A percentile compares a stretch with the other conserved stretches of the same genome.
Evolutionary conservation across 345 rosid genomes (phyloP).

Genomic region (Eucalyptus grandis): DNA sequence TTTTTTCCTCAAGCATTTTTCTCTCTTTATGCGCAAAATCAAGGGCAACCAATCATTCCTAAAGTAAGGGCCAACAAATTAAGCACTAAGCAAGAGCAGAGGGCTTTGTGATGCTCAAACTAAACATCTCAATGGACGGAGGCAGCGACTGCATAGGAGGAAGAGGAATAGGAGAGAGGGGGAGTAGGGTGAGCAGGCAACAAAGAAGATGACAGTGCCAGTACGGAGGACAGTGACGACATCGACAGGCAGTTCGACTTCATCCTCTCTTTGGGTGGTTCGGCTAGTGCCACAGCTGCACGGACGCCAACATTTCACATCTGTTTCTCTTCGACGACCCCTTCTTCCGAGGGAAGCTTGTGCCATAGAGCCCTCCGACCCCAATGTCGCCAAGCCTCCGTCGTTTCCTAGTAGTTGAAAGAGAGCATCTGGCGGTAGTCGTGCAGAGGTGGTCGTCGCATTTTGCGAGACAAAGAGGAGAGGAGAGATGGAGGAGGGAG

Average conservation of each 20-base stretch:
- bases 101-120: background rate
- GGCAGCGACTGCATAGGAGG: background rate
- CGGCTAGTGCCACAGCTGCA: background rate
- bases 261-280: rapidly evolving
- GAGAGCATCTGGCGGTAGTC: background rate
- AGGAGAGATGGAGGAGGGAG: background rate
- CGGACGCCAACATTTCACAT: rapidly evolving
- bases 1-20: background rate
- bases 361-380: background rate
- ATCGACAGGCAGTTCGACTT: background rate
- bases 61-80: no score
- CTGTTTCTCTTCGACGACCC: background rate
- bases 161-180: background rate
- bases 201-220: background rate
- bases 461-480: background rate
- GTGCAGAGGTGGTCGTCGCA: rapidly evolving
- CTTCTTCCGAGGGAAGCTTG: background rate
- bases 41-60: background rate
- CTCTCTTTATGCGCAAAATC: background rate
- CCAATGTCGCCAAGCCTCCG: background rate
- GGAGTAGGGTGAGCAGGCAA: background rate
- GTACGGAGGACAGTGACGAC: rapidly evolving
- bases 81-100: rapidly evolving
- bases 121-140: background rate
- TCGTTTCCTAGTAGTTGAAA: background rate